Evolutionary conservation across 768 basidiomycete species (phyloP).

Genomic region (Cystofilobasidium bisporidii): DNA sequence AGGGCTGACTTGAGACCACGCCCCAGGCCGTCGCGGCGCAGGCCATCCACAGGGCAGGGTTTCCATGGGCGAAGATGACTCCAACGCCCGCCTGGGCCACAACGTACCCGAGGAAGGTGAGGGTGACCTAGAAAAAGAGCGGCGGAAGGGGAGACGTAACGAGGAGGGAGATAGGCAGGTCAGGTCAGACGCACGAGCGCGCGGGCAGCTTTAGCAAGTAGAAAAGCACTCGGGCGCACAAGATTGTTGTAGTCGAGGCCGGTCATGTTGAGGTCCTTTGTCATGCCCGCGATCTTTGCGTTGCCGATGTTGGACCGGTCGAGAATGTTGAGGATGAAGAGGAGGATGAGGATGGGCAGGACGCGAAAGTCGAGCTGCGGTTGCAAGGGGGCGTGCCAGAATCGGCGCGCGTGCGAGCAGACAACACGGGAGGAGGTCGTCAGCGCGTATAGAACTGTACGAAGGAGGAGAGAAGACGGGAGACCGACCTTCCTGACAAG

Average conservation of each 20-base stretch:
- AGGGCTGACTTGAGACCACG: background rate
- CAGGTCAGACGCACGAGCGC: too few relatives aligned
- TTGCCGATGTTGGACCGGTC: background rate
- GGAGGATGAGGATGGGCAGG: background rate
- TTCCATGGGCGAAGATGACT: background rate
- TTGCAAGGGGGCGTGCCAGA: background rate
- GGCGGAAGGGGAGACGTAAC: too few relatives aligned
- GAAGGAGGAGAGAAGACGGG: background rate
- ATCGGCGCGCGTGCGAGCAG: background rate
- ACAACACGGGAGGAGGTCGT: background rate
- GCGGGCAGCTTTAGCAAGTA: too few relatives aligned
- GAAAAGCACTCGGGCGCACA: background rate
- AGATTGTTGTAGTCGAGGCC: conserved; percentile 2
- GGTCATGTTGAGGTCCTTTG: background rate
- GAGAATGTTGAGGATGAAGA: conserved; percentile 7
- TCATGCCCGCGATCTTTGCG: background rate
- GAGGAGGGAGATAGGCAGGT: too few relatives aligned
- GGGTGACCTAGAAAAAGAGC: too few relatives aligned
- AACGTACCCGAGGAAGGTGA: background rate
- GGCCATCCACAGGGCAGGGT: background rate
- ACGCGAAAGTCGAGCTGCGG: background rate
- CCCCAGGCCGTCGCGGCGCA: background rate
- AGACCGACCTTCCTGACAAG: background rate
- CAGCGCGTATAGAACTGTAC: background rate
- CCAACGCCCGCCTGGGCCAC: background rate